Conservation (phyloP, 176 grass and related monocot genomes). For the Rhynchospora breviuscula region DNA sequence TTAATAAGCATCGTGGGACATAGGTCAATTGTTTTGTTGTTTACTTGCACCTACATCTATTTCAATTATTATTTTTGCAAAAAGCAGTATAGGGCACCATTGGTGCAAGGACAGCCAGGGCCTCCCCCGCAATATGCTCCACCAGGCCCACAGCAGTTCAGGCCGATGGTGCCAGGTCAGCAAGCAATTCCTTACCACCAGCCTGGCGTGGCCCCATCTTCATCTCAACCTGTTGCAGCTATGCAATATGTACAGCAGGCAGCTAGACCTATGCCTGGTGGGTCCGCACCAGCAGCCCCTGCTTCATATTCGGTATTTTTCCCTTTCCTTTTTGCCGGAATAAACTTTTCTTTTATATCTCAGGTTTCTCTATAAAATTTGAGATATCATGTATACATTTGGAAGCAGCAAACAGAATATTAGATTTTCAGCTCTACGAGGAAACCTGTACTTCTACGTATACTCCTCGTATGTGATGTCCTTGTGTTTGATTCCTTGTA, state of each 20-base stretch:
- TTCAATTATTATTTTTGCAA: background rate
- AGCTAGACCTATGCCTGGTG: constrained; percentile 53
- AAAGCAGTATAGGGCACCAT: constrained; percentile 19
- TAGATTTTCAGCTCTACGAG: background rate
- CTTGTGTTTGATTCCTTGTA: background rate
- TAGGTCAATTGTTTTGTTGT: background rate
- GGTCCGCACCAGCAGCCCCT: constrained; percentile 49
- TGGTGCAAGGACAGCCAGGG: constrained; percentile 18
- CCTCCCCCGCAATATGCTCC: constrained; percentile 16
- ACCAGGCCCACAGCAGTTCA: constrained; percentile 49
- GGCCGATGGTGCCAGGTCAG: constrained; percentile 48
- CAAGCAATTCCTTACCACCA: constrained; percentile 57
- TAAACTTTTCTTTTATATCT: background rate
- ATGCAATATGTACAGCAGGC: constrained; percentile 37
- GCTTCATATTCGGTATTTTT: constrained; percentile 58
- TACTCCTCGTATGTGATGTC: background rate
- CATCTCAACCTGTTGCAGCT: constrained; percentile 65
- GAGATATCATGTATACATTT: background rate
- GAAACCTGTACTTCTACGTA: background rate
- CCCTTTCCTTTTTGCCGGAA: constrained; percentile 6
- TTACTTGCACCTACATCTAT: background rate
- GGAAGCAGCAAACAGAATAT: background rate
- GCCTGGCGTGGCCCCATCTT: constrained; percentile 39
- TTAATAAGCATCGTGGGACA: background rate
- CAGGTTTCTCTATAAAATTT: background rate